phyloP scores from a whole-genome alignment of 306 rosid genomes.

The Benincasa hispida region DNA sequence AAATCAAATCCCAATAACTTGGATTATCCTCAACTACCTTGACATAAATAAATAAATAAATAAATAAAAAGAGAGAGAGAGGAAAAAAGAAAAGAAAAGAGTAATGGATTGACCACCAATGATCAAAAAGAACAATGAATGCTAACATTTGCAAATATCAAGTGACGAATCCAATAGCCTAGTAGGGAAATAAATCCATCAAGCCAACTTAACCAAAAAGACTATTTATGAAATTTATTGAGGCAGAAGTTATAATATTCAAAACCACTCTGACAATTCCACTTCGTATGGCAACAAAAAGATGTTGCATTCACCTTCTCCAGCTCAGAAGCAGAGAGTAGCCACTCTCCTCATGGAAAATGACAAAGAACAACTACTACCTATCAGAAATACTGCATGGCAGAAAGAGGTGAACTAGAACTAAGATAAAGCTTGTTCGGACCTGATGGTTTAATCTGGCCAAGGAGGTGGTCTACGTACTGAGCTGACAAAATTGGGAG shows the following conservation, averaged over 20 bases:
- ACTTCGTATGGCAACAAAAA: too few species aligned
- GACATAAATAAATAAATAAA: conserved; percentile 12
- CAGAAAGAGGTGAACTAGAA: background rate
- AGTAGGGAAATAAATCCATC: background rate
- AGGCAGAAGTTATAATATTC: background rate
- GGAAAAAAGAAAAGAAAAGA: too few species aligned
- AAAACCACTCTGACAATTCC: background rate
- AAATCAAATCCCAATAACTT: conserved; percentile 70
- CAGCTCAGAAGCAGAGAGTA: background rate
- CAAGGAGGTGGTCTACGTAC: background rate
- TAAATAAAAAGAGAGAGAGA: too few species aligned
- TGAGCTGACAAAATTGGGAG: background rate
- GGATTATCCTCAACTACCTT: conserved; percentile 79
- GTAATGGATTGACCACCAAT: conserved; percentile 9
- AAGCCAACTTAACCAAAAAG: background rate
- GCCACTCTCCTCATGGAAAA: background rate
- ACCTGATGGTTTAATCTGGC: background rate
- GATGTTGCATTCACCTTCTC: background rate
- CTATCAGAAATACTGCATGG: background rate
- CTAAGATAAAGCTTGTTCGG: background rate
- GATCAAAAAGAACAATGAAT: conserved; percentile 11
- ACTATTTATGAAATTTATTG: background rate
- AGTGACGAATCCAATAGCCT: background rate
- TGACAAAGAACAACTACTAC: background rate
- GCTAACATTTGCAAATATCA: background rate